These are phyloP conservation scores for Letharia columbiana DNA, from an alignment of 495 filamentous ascomycete genomes.

Conservation along the genomic window DNA sequence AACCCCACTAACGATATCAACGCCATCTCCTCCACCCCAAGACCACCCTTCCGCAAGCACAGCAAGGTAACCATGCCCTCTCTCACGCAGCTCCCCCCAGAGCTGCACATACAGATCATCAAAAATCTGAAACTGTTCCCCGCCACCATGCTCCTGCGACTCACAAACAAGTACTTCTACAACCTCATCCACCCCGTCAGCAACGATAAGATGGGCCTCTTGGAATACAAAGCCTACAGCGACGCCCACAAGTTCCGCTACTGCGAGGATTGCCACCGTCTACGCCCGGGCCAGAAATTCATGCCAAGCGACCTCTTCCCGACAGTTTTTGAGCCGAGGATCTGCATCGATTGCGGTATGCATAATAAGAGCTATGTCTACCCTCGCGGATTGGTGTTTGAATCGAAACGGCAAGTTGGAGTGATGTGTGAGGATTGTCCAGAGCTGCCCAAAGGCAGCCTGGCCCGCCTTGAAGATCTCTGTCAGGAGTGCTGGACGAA, in stretches of 20 bases:
- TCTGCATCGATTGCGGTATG: neutral
- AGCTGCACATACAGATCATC: neutral
- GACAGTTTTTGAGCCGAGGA: neutral
- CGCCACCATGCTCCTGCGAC: neutral
- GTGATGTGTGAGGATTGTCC: neutral
- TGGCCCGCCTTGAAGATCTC: neutral
- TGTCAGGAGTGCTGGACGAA: neutral
- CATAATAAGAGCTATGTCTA: neutral
- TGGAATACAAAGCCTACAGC: neutral
- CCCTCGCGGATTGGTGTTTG: neutral
- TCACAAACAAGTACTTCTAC: constrained; percentile 1
- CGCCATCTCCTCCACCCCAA: neutral
- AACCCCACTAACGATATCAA: too few species aligned
- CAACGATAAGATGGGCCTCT: neutral
- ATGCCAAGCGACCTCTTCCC: neutral
- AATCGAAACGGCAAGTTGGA: neutral
- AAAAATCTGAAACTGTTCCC: neutral
- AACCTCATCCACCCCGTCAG: neutral
- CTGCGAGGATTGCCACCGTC: neutral
- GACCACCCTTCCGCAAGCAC: neutral
- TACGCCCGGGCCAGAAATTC: neutral
- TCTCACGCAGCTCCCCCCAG: neutral
- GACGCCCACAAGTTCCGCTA: neutral
- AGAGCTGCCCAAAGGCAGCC: neutral
- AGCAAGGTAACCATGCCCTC: neutral